Conservation (phyloP, 2,329 filamentous ascomycete species). For the Paramyrothecium roridum region DNA sequence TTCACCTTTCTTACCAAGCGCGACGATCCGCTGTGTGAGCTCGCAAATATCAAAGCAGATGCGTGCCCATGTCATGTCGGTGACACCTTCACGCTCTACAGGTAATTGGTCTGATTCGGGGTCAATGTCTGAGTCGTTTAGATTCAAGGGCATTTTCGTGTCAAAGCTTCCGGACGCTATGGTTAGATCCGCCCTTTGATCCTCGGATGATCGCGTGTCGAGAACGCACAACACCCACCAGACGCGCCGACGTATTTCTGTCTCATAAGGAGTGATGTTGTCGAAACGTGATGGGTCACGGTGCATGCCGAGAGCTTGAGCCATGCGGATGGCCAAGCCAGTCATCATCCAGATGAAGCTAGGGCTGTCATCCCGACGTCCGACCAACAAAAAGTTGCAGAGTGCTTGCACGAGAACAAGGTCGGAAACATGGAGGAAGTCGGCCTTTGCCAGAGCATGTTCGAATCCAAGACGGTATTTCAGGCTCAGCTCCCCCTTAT, state of each 20-base stretch:
- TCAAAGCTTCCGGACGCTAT: constrained; percentile 46
- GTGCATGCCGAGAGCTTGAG: constrained; percentile 51
- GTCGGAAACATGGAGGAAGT: constrained; percentile 58
- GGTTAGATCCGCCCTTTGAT: constrained; percentile 51
- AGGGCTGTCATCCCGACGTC: constrained; percentile 48
- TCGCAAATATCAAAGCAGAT: constrained; percentile 32
- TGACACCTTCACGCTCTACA: constrained; percentile 44
- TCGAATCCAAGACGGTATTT: constrained; percentile 54
- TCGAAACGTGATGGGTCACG: constrained; percentile 52
- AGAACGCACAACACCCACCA: constrained; percentile 61
- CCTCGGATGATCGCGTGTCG: constrained; percentile 58
- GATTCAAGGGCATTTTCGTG: constrained; percentile 52
- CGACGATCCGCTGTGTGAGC: constrained; percentile 34
- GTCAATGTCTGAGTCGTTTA: constrained; percentile 52
- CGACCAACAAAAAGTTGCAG: constrained; percentile 53
- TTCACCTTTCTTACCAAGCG: constrained; percentile 20
- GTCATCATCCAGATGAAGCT: constrained; percentile 62
- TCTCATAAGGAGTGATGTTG: constrained; percentile 55
- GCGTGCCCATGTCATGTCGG: constrained; percentile 45
- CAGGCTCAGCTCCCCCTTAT: constrained; percentile 40
- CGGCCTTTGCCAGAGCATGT: constrained; percentile 57
- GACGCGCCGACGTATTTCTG: constrained; percentile 59
- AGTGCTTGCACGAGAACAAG: constrained; percentile 60
- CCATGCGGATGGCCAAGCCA: constrained; percentile 57
- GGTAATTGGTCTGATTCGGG: constrained; percentile 46